Conservation (phyloP, 2,329 filamentous ascomycete species). For the Penicillium verrucosum region DNA sequence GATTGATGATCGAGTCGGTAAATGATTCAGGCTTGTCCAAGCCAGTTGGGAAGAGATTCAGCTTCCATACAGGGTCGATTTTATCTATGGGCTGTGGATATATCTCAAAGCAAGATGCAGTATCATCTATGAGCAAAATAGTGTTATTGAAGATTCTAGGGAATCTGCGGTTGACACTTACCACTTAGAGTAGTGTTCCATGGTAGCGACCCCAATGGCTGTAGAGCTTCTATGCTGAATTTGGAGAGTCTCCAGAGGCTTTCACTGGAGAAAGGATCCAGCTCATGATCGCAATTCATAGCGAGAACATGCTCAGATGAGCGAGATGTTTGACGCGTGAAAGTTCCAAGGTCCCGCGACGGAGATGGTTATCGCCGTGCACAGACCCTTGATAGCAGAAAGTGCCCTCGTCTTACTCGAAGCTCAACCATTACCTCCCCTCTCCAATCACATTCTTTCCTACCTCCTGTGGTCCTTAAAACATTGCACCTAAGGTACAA, state of each 20-base stretch:
- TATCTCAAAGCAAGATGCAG: constrained; percentile 22
- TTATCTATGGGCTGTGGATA: constrained; percentile 22
- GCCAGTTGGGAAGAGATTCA: constrained; percentile 33
- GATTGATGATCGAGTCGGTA: constrained; percentile 21
- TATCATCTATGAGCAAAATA: constrained; percentile 10
- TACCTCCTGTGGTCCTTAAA: neutral
- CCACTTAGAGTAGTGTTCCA: constrained; percentile 37
- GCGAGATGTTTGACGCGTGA: constrained; percentile 8
- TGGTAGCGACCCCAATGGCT: constrained; percentile 34
- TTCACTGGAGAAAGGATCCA: constrained; percentile 37
- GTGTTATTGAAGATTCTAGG: neutral
- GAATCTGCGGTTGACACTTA: constrained; percentile 18
- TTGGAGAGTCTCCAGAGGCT: constrained; percentile 39
- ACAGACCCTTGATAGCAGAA: constrained; percentile 26
- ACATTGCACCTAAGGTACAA: constrained; percentile 10
- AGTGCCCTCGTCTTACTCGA: constrained; percentile 4
- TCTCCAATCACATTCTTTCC: neutral
- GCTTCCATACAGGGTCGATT: constrained; percentile 28
- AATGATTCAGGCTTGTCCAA: constrained; percentile 20
- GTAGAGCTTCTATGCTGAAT: constrained; percentile 38
- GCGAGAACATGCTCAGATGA: constrained; percentile 18
- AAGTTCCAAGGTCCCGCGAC: constrained; percentile 16
- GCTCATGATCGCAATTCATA: constrained; percentile 28
- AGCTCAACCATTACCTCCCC: neutral
- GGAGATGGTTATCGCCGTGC: constrained; percentile 21